Evolutionary conservation across 345 rosid genomes (phyloP).

Genomic region (Salix brachista): DNA sequence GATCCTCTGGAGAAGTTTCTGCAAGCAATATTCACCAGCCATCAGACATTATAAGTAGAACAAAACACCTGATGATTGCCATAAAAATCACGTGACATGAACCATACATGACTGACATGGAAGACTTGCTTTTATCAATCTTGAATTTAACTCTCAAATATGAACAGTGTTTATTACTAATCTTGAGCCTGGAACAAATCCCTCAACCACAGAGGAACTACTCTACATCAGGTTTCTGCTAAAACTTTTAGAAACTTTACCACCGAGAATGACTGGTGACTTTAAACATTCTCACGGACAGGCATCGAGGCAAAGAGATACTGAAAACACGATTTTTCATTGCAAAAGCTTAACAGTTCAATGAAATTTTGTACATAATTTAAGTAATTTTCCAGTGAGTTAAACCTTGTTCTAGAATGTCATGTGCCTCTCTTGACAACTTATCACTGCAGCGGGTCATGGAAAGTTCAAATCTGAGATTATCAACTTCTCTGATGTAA

Average conservation of each 20-base stretch:
- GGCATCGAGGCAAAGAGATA: neutral
- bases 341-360: neutral
- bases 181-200: neutral
- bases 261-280: neutral
- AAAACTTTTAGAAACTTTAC: neutral
- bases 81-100: slow-evolving; percentile 4
- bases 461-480: slow-evolving; percentile 89
- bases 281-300: neutral
- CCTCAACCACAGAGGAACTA: neutral
- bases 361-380: neutral
- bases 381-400: neutral
- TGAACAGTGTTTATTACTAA: neutral
- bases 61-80: neutral
- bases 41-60: slow-evolving; percentile 8
- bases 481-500: slow-evolving; percentile 81
- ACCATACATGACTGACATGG: neutral
- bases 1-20: slow-evolving; percentile 54
- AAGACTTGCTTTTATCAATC: neutral
- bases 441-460: slow-evolving; percentile 66
- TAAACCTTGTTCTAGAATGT: slow-evolving; percentile 79
- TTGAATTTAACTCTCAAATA: neutral
- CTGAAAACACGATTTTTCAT: neutral
- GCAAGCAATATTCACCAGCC: slow-evolving; percentile 16
- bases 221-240: neutral
- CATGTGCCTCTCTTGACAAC: slow-evolving; percentile 65